Conservation (phyloP, 805 yeast species). For the Nakazawaea laoshanensis region DNA sequence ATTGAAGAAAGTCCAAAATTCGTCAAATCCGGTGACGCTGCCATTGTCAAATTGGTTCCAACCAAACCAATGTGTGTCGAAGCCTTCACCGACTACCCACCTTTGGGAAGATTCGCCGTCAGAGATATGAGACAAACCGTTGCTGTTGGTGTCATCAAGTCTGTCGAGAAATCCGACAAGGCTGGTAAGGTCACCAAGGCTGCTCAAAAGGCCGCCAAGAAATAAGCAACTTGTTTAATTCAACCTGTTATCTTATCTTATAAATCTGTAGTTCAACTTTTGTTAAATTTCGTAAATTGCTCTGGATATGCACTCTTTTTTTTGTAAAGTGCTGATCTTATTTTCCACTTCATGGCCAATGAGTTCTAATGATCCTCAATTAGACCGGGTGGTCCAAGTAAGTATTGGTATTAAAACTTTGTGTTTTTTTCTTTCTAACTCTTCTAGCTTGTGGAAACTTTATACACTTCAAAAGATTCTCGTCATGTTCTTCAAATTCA, state of each 20-base stretch:
- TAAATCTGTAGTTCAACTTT: not conserved
- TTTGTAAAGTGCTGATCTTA: too few species aligned
- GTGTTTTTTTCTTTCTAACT: too few species aligned
- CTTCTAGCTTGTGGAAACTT: conserved; percentile 29
- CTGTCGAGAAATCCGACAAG: conserved; percentile 79
- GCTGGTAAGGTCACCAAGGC: conserved; percentile 97
- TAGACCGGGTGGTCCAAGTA: too few species aligned
- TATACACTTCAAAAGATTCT: conserved; percentile 34
- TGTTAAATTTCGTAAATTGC: too few species aligned
- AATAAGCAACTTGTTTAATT: conserved; percentile 31
- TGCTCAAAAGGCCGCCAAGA: conserved; percentile 77
- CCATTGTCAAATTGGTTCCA: conserved; percentile 84
- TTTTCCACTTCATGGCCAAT: too few species aligned
- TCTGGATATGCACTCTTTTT: too few species aligned
- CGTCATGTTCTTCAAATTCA: conserved; percentile 37
- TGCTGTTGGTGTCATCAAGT: conserved; percentile 98
- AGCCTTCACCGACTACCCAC: conserved; percentile 91
- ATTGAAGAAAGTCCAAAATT: conserved; percentile 89
- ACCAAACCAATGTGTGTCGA: conserved; percentile 93
- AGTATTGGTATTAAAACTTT: too few species aligned
- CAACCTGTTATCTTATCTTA: too few species aligned
- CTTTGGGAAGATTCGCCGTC: conserved; percentile 96
- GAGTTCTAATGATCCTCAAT: too few species aligned
- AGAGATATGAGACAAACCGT: conserved; percentile 99
- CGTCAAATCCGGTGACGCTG: conserved; percentile 95